phyloP scores from a whole-genome alignment of 1,284 basidiomycete species.

The Apiotrichum brassicae region DNA sequence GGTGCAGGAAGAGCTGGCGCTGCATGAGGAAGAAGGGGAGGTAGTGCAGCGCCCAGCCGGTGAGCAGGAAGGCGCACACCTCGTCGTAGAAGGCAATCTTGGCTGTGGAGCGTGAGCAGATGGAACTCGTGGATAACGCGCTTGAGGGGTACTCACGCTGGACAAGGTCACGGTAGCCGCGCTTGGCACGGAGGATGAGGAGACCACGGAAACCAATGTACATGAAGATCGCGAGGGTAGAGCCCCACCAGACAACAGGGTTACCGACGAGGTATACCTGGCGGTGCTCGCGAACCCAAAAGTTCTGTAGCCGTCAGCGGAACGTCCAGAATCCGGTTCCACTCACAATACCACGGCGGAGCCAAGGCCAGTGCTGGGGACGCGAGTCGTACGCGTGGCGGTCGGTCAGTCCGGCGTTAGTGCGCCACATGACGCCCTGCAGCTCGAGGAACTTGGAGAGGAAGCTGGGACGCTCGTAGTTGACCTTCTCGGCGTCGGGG shows the following conservation, averaged over 20 bases:
- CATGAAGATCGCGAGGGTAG: constrained; percentile 61
- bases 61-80: constrained; percentile 80
- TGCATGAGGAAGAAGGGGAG: constrained; percentile 94
- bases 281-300: constrained; percentile 94
- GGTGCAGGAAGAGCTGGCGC: constrained; percentile 92
- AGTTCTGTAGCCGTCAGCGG: constrained; percentile 52
- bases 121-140: constrained; percentile 37
- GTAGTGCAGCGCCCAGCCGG: constrained; percentile 94
- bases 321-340: no score
- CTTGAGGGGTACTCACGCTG: no score
- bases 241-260: constrained; percentile 84
- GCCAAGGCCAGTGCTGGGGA: constrained; percentile 78
- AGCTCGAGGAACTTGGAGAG: constrained; percentile 85
- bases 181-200: constrained; percentile 78
- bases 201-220: constrained; percentile 68
- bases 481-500: constrained; percentile 67
- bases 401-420: constrained; percentile 90
- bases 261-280: constrained; percentile 96
- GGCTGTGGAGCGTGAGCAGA: constrained; percentile 51
- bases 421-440: constrained; percentile 96
- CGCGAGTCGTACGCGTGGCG: constrained; percentile 91
- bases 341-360: constrained; percentile 71
- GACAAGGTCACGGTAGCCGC: constrained; percentile 85
- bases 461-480: constrained; percentile 81
- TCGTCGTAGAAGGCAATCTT: constrained; percentile 87